Percentiles rank a stretch among this genome's conserved stretches.
Conservation (phyloP, 2,329 filamentous ascomycete genomes). For the Aurifilum marmelostoma region DNA sequence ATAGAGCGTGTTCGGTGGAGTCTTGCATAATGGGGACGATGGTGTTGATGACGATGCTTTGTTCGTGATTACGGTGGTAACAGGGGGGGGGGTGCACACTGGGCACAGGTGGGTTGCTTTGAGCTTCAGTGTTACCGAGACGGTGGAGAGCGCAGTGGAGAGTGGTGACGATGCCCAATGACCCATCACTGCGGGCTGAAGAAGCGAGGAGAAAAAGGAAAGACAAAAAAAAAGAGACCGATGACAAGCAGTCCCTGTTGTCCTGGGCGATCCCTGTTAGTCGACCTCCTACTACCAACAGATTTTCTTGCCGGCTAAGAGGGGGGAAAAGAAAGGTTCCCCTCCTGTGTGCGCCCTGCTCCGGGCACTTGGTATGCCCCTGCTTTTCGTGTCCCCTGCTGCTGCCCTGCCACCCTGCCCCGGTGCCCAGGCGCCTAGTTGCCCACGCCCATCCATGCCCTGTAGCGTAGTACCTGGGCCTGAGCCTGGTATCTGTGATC, state of each 20-base stretch:
- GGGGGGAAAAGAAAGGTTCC: too few relatives aligned
- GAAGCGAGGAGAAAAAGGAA: not conserved
- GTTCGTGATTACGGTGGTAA: not conserved
- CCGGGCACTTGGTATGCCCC: not conserved
- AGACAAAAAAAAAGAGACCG: not conserved
- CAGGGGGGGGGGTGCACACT: not conserved
- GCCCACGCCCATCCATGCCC: not conserved
- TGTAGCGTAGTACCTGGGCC: not conserved
- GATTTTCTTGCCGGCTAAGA: not conserved
- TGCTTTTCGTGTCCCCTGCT: not conserved
- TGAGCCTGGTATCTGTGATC: not conserved
- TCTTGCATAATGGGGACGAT: not conserved
- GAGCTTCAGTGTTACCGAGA: not conserved
- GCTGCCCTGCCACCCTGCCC: not conserved
- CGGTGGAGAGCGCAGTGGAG: constrained; percentile 3
- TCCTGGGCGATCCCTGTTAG: not conserved
- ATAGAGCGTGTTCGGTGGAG: not conserved
- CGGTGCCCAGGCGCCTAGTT: not conserved
- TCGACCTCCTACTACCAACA: constrained; percentile 1
- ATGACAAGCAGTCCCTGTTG: not conserved
- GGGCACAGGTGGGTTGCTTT: not conserved
- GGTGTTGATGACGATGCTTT: not conserved
- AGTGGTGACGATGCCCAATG: constrained; percentile 6
- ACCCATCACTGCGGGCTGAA: constrained; percentile 4
- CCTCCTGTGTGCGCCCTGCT: not conserved